Evolutionary conservation across 2,329 filamentous ascomycete species (phyloP), one percentile per base, ranked within the genome.

Genomic region (Cytospora piceae): DNA sequence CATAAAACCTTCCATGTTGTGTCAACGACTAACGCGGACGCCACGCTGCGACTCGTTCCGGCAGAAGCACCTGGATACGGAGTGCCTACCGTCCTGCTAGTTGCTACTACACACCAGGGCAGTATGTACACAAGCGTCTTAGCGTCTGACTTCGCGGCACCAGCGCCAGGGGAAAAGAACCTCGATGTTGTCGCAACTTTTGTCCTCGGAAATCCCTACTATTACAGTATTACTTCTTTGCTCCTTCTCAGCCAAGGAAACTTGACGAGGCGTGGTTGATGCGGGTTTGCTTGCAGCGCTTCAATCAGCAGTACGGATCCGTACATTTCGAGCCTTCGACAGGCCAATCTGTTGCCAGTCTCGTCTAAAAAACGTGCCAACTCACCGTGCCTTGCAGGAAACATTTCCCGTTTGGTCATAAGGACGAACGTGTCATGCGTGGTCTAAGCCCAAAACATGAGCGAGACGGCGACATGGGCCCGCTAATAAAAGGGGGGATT

Each of bases 341-440:
- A 42, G 20, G 39, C 20, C 39, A n/a, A 42, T 42, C 17, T 42
- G 34, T 37, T 37, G 34, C 34, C 34, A 12, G 34, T 14, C 15
- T 42, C 11, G 39, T 49, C 22, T 49, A 5, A n/a, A 11, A 22
- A 37, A 49, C 46, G 22, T 63, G 60, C 60, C 60, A 63, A 54
- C 53, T 63, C 60, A 63, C 60, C 60, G 60, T 51, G 60, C 53
- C 60, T 56, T 63, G 61, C 61, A 63, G 61, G 61, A 52, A 46
- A 24, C 61, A 51, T 63, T 24, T 51, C 61, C 53, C 54, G 2
- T 39, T 63, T 57, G 39, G 61, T 27, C 22, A 52, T 22, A 34
- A 24, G 20, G 53, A 49, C 20, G 54, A 63, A 52, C 61, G 31
- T 49, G 55, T 63, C 61, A 49, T 63, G 61, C 53, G 46, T 37